Evolutionary conservation across 768 basidiomycete species (phyloP), one percentile per base, ranked within the genome.

Genomic region (Boletales sp.): DNA sequence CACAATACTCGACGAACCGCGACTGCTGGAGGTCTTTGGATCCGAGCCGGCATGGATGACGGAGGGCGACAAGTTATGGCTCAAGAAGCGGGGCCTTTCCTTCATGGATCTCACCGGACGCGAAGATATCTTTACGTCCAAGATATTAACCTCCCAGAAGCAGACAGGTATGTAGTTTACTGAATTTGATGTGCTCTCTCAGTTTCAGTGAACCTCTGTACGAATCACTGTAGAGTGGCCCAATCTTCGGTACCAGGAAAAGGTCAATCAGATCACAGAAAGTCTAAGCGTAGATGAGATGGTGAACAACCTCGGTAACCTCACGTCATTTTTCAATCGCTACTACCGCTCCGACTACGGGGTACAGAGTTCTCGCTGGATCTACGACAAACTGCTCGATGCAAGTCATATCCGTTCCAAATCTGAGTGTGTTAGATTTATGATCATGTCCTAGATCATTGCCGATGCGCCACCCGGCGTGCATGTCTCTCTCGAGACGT

Each of bases 301-400:
- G 54, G 62, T 72, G 40, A 42, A 62, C 10, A 66, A 72, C 51
- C 65, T 76, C 45, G 56, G 55, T 9, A 58, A 58, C 12, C 59
- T 76, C 21, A 72, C 73, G 5, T 61, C 70, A 12, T 74, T 74
- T 65, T 72, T 72, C 61, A 75, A 52, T n/a, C 55, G 49, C 2
- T 49, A 50, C 25, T 49, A 42, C 44, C 58, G 46, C 39, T 65
- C 73, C 7, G 49, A 68, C 8, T 68, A 68, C 42, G 75, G 76
- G 38, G 65, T 64, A n/a, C 50, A 63, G 41, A 73, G 74, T 31
- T 73, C 72, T 48, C 62, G 51, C 8, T 77, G 65, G 64, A 74
- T 78, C 41, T 53, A 68, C 33, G 60, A 62, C 55, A 55, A 52
- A 45, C 30, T 56, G 8, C 17, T 51, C 35, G 37, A 46, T 18